Base-by-base conservation (phyloP, 1,284 basidiomycete genomes). In the Pholiota adiposa region DNA sequence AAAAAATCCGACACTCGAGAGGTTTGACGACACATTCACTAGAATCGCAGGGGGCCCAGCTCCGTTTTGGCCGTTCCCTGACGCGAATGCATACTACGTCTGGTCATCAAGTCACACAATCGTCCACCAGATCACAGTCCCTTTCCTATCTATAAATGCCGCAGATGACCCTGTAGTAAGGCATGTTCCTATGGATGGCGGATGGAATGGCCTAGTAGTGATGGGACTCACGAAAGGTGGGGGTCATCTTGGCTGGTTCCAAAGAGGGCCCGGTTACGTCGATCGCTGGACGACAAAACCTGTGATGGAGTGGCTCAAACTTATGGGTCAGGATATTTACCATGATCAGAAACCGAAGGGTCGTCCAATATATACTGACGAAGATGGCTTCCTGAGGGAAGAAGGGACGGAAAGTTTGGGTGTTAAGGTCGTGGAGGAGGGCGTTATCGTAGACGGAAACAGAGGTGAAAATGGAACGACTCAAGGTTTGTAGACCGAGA, bases 241-340 rank as follows among this genome's bases (percentile, higher is more conserved):
- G 1, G 97, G 97, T 0, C 97, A 99, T 77, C 80, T 99, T 16
- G 97, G 97, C 31, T 98, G 94, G 96, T 98, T 97, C 71, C 87
- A 91, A 48, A 77, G 77, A 31, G 78, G 77, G 36, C 63, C 73
- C 44, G 78, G 80, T 34, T 71, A 75, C 59, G 73, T 85, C 14
- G 80, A 81, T 60, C 77, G 91, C 55, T 94, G 92, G 93, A 80
- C 90, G 54, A 82, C 80, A 16, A 77, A 81, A 63, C 93, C 93
- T 9, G 87, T 90, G 4, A 67, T 93, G 8, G 89, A 94, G 70
- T 94, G 90, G 90, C 68, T 92, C 46, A 81, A 76, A 61, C 77
- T 89, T 38, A 78, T 83, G 40, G 85, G 81, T 25, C 82, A 89
- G 58, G 80, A 83, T 40, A 59, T 89, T 21, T 73, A 80, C 23